Base-by-base conservation (phyloP, 2,329 filamentous ascomycete species). In the Emericellopsis atlantica region DNA sequence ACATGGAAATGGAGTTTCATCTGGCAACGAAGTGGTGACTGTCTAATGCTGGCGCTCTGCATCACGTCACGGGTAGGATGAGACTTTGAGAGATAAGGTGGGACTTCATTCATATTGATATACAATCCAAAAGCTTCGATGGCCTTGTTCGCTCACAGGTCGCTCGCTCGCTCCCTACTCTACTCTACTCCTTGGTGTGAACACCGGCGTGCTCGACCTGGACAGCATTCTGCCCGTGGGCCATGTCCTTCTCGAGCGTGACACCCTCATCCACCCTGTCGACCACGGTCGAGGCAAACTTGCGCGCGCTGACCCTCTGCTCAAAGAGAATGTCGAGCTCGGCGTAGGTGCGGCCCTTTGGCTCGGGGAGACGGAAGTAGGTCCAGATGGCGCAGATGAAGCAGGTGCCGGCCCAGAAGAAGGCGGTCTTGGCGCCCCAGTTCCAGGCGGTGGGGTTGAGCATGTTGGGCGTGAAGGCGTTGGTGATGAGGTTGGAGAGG, bases 331-430 rank as follows among this genome's bases (percentile, higher is more conserved):
- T 35, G 40, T 67, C 64, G 32, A 67, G 45, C 47, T 69, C 64
- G 3, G 62, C 65, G 44, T 66, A 68, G 0, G 63, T 64, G 6
- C 65, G 55, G 7, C 61, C 70, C 41, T 66, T 70, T 0, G 74
- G 72, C 49, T 78, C 74, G 4, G 72, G 71, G 3, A 74, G 54
- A 39, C 67, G 65, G 48, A 60, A 60, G 47, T 58, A 72, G 0
- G 70, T 67, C 62, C 74, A 77, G 1, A 65, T 44, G 1, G 66
- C 54, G 15, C 66, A 69, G 2, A 67, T 24, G 5, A 73, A 52
- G 48, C 70, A 70, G 15, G 67, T 64, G 1, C 63, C 65, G 1
- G 60, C 64, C 65, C 65, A 69, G 49, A 69, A 66, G 43, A 61
- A 67, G 0, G 59, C 72, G 35, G 53, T 66, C 51, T 54, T 63